These are phyloP conservation scores for Sporothrix schenckii DNA, from an alignment of 2,329 filamentous ascomycete genomes.

Conservation along the genomic window DNA sequence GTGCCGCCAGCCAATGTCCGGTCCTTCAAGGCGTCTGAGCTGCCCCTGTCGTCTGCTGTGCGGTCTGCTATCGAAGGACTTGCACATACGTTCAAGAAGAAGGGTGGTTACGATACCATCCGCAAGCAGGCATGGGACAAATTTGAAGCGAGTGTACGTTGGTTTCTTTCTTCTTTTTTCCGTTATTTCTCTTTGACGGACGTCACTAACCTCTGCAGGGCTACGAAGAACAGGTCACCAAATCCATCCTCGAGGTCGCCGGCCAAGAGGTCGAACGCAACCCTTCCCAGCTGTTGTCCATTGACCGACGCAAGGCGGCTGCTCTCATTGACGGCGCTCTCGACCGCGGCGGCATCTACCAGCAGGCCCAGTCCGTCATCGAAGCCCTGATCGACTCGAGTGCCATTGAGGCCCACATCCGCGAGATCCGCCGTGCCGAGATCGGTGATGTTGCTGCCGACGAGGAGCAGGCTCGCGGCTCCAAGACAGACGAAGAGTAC, in stretches of 20 bases:
- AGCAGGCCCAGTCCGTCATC: constrained; percentile 68
- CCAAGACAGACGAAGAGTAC: constrained; percentile 75
- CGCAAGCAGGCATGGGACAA: constrained; percentile 77
- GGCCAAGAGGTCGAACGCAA: constrained; percentile 76
- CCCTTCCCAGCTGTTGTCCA: constrained; percentile 68
- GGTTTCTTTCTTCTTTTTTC: too few species aligned
- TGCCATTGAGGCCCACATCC: constrained; percentile 69
- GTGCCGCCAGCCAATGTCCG: neutral
- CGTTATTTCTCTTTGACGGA: constrained; percentile 52
- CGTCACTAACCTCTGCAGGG: constrained; percentile 53
- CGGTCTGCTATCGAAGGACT: constrained; percentile 73
- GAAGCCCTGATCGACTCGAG: constrained; percentile 68
- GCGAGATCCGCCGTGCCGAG: constrained; percentile 67
- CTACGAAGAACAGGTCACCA: constrained; percentile 67
- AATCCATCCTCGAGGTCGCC: constrained; percentile 69
- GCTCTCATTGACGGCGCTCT: constrained; percentile 77
- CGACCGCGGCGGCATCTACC: constrained; percentile 75
- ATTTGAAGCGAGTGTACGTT: constrained; percentile 68
- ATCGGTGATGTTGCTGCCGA: constrained; percentile 70
- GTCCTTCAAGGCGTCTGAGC: constrained; percentile 69
- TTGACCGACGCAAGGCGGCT: constrained; percentile 73
- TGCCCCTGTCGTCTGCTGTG: constrained; percentile 73
- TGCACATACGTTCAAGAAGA: constrained; percentile 82
- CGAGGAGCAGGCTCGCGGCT: constrained; percentile 65
- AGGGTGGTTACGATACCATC: constrained; percentile 77